Percentiles rank a stretch among this genome's conserved stretches.
Evolutionary conservation across 768 basidiomycete species (phyloP).

Genomic region (Gymnopilus junonius): DNA sequence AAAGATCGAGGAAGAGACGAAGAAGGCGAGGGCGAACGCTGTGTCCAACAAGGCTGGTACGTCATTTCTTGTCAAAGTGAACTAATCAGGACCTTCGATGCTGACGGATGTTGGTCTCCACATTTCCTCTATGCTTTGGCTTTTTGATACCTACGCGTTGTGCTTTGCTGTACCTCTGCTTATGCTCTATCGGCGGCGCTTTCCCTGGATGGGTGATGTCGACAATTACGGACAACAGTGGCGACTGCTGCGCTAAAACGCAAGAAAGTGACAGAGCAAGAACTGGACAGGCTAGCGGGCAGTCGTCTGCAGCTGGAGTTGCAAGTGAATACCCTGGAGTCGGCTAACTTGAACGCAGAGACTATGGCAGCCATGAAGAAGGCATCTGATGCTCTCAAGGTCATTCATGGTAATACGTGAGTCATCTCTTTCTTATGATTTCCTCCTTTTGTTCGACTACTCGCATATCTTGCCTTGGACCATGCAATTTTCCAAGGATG

Average conservation of each 20-base stretch:
- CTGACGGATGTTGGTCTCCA: background rate
- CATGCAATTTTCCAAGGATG: background rate
- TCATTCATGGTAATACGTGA: slow-evolving; percentile 89
- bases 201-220: background rate
- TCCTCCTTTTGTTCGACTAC: background rate
- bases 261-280: slow-evolving; percentile 89
- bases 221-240: slow-evolving; percentile 46
- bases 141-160: background rate
- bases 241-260: slow-evolving; percentile 90
- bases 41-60: slow-evolving; percentile 91
- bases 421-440: slow-evolving; percentile 35
- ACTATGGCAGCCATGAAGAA: slow-evolving; percentile 98
- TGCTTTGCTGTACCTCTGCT: background rate
- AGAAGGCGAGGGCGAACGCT: slow-evolving; percentile 92
- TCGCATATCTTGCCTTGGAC: background rate
- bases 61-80: slow-evolving; percentile 37
- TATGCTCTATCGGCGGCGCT: slow-evolving; percentile 2
- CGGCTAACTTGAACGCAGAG: slow-evolving; percentile 96
- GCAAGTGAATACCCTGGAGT: slow-evolving; percentile 96
- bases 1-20: slow-evolving; percentile 94
- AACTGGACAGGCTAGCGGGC: slow-evolving; percentile 84
- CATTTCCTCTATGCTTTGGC: too few species aligned
- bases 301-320: slow-evolving; percentile 92
- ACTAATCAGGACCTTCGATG: background rate
- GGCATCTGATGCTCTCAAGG: slow-evolving; percentile 85